Conservation (phyloP, 2,329 filamentous ascomycete genomes). For the Rutstroemia sydowiana region DNA sequence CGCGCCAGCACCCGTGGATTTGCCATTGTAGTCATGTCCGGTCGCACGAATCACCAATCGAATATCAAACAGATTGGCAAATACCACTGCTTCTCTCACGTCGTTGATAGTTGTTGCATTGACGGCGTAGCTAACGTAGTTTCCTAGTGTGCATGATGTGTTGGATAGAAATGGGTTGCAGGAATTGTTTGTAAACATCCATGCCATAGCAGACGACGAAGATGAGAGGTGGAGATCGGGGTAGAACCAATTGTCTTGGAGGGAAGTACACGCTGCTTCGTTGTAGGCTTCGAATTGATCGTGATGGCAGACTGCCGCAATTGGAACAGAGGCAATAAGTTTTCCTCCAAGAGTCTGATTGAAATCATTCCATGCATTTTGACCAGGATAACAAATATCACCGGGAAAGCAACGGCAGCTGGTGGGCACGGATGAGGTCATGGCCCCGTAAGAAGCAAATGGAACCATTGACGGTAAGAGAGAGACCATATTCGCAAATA, state of each 20-base stretch:
- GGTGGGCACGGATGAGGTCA: background rate
- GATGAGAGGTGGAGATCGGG: conserved; percentile 5
- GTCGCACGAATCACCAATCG: conserved; percentile 44
- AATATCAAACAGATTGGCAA: conserved; percentile 31
- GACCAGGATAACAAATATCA: conserved; percentile 13
- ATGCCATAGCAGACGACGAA: background rate
- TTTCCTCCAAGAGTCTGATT: conserved; percentile 14
- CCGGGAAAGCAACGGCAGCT: conserved; percentile 11
- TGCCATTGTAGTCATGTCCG: conserved; percentile 41
- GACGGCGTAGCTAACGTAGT: conserved; percentile 17
- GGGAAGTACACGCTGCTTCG: conserved; percentile 4
- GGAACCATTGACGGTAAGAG: background rate
- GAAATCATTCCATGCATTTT: conserved; percentile 11
- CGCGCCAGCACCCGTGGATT: background rate
- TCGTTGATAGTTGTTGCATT: conserved; percentile 17
- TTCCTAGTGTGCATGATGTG: conserved; percentile 22
- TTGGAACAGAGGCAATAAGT: conserved; percentile 12
- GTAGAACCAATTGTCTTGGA: conserved; percentile 8
- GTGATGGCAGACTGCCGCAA: conserved; percentile 12
- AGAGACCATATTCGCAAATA: background rate
- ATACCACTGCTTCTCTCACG: conserved; percentile 29
- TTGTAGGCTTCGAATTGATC: conserved; percentile 1
- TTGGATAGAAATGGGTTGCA: background rate
- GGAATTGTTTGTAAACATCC: background rate
- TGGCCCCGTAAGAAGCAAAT: background rate